Conservation (phyloP, 768 basidiomycete species). For the Asterophora parasitica region DNA sequence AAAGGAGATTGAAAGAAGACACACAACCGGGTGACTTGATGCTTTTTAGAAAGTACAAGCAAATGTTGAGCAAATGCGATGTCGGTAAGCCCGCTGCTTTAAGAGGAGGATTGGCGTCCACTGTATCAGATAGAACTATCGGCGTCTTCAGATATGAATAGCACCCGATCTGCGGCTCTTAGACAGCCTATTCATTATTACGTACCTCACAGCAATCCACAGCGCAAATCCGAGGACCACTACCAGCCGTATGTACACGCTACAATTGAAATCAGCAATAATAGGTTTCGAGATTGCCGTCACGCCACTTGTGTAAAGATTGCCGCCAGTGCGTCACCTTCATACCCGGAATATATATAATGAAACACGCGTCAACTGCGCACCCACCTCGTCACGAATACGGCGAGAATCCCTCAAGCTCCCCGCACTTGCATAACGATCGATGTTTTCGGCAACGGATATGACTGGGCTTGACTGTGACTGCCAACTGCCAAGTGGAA, state of each 20-base stretch:
- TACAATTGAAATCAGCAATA: slow-evolving; percentile 1
- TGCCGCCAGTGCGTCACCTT: background rate
- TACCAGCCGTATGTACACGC: slow-evolving; percentile 3
- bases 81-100: slow-evolving; percentile 22
- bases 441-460: background rate
- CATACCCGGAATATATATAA: slow-evolving; percentile 3
- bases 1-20: slow-evolving; percentile 9
- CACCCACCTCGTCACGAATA: background rate
- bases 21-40: slow-evolving; percentile 16
- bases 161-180: slow-evolving; percentile 25
- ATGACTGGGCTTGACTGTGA: background rate
- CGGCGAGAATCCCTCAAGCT: background rate
- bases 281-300: slow-evolving; percentile 12
- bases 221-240: slow-evolving; percentile 22
- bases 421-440: too few species aligned
- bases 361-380: background rate
- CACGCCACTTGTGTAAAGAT: slow-evolving; percentile 5
- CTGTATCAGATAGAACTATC: slow-evolving; percentile 7
- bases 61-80: slow-evolving; percentile 15
- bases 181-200: slow-evolving; percentile 12
- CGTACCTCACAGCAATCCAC: slow-evolving; percentile 9
- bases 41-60: slow-evolving; percentile 16
- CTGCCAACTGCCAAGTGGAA: background rate
- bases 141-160: slow-evolving; percentile 12
- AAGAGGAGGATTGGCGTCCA: slow-evolving; percentile 29